phyloP scores from a whole-genome alignment of 345 rosid species.

The Microcos paniculata region DNA sequence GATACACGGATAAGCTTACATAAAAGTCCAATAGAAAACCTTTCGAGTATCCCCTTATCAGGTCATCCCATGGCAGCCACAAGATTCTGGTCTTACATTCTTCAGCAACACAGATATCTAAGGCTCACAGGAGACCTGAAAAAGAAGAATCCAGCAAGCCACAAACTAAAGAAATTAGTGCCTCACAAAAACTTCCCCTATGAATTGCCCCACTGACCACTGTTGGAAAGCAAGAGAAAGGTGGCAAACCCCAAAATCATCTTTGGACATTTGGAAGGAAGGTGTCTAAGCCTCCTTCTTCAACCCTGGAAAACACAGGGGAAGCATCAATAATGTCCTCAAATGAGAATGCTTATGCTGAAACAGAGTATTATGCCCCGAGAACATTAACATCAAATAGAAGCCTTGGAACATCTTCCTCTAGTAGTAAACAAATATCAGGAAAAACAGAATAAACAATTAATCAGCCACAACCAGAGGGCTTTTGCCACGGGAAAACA shows the following conservation, averaged over 20 bases:
- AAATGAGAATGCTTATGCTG: constrained; percentile 18
- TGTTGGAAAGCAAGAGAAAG: constrained; percentile 28
- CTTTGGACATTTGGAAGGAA: constrained; percentile 30
- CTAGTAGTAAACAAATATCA: not conserved
- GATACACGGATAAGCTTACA: constrained; percentile 14
- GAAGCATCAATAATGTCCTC: constrained; percentile 39
- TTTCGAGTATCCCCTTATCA: constrained; percentile 19
- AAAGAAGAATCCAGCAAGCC: constrained; percentile 22
- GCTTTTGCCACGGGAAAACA: not conserved
- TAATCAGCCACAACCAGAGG: not conserved
- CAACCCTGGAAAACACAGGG: constrained; percentile 46
- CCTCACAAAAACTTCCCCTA: constrained; percentile 12
- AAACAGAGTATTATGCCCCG: constrained; percentile 9
- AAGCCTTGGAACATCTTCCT: constrained; percentile 11
- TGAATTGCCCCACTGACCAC: constrained; percentile 18
- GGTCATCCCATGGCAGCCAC: constrained; percentile 31
- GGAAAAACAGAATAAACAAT: not conserved
- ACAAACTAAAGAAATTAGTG: constrained; percentile 19
- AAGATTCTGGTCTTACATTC: constrained; percentile 24
- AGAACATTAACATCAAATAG: constrained; percentile 10
- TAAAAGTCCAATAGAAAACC: constrained; percentile 28
- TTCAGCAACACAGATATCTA: constrained; percentile 27
- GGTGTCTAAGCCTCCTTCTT: constrained; percentile 35
- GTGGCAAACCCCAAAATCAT: constrained; percentile 32
- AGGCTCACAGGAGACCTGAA: constrained; percentile 29